Conservation (phyloP, 164 flowering plant species). For the Kingdonia uniflora region DNA sequence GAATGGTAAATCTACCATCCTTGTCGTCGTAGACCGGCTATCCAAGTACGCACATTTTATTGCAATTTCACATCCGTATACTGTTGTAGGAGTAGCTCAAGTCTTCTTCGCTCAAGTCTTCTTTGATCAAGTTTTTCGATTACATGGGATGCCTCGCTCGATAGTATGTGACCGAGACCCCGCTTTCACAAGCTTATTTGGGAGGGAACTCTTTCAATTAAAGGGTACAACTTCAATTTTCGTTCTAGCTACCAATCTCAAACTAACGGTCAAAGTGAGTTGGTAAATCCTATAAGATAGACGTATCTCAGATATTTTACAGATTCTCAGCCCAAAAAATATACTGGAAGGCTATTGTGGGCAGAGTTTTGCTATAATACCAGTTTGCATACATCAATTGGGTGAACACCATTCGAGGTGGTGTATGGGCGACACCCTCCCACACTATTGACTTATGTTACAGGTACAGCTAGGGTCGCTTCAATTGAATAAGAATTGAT, state of each 20-base stretch:
- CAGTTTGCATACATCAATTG: not conserved
- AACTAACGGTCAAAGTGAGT: not conserved
- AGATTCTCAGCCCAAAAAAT: not conserved
- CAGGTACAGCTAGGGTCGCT: not conserved
- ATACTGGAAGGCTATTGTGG: not conserved
- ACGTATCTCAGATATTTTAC: no score
- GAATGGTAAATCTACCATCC: not conserved
- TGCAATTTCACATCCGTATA: not conserved
- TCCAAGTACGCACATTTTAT: not conserved
- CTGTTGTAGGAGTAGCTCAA: not conserved
- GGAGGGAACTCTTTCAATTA: not conserved
- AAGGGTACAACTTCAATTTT: not conserved
- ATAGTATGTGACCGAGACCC: not conserved
- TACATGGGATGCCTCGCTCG: no score
- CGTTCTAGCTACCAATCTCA: not conserved
- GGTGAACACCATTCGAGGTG: not conserved
- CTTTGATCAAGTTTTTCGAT: not conserved
- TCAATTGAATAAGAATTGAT: not conserved
- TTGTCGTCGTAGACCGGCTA: not conserved
- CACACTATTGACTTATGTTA: not conserved
- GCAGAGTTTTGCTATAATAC: not conserved
- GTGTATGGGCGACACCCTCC: not conserved
- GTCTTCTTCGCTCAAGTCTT: no score
- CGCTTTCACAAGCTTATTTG: not conserved
- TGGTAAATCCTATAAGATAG: not conserved